Base-by-base conservation (phyloP, 1,284 basidiomycete genomes). In the Lentinula novae-zelandiae region DNA sequence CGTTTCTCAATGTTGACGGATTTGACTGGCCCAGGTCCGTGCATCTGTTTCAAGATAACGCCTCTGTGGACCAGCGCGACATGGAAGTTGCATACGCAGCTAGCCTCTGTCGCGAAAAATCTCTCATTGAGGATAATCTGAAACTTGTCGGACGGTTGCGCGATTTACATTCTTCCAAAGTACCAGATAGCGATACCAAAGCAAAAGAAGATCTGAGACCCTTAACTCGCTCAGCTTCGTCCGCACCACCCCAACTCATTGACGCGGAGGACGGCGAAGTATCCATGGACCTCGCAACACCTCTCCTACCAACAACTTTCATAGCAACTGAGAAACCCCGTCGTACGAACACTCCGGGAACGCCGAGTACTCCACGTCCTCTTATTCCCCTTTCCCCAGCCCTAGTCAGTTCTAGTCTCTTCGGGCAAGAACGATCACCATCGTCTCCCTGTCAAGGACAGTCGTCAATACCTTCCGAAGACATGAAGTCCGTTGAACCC, bases 231-330 rank as follows among this genome's bases (percentile, higher is more conserved):
- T 13, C 22, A 31, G 13, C 8, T n/a, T 50, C n/a, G 31, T 15
- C 15, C 6, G 27, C 2, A 5, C 17, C 49, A 27, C 36, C 33
- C 0, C 20, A 39, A 6, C 55, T 62, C 15, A 62, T 68, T 1
- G 68, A 69, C 22, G 64, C 63, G 6, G 69, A 67, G 10, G 74
- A 76, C 17, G 72, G 73, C 5, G 81, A 82, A 63, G 70, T 76
- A 61, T 80, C 80, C 1, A 84, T 86, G 84, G 83, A 84, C 46
- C 78, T 86, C 9, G 82, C 77, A 4, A 84, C 84, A 1, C 84
- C 85, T 1, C 69, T 86, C 9, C 67, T 77, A n/a, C 79, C 79
- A 8, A 78, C 70, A 8, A 63, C 62, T 31, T 39, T 71, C 8
- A 60, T 73, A 4, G 48, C 65, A 1, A 56, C 58, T 3, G 8